phyloP scores from a whole-genome alignment of 257 asterid species.

The Fraxinus quadrangulata region DNA sequence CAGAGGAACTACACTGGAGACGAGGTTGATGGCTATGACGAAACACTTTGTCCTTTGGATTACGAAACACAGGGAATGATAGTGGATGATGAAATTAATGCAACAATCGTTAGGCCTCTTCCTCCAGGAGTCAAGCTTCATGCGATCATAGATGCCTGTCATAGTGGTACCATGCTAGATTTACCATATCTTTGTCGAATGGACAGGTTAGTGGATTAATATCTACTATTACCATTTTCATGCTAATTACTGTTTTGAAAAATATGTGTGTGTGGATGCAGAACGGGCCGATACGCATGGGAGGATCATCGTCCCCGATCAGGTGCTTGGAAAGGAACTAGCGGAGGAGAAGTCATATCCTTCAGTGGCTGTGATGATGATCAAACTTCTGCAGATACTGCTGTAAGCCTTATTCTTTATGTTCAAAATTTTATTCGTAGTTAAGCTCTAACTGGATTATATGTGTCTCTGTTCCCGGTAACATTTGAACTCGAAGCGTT shows the following conservation, averaged over 20 bases:
- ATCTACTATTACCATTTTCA: neutral
- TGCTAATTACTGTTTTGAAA: neutral
- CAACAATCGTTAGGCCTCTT: constrained; percentile 77
- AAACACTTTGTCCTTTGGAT: constrained; percentile 86
- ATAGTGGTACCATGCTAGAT: constrained; percentile 94
- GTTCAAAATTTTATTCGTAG: neutral
- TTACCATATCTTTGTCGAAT: constrained; percentile 82
- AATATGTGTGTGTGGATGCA: constrained; percentile 23
- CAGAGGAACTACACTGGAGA: constrained; percentile 83
- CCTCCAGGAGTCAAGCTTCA: constrained; percentile 90
- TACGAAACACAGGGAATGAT: constrained; percentile 76
- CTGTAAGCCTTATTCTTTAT: constrained; percentile 41
- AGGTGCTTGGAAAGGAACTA: constrained; percentile 94
- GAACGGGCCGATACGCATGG: constrained; percentile 79
- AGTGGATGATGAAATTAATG: constrained; percentile 80
- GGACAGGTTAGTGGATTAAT: constrained; percentile 63
- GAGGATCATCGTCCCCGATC: constrained; percentile 96
- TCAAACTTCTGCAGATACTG: constrained; percentile 89
- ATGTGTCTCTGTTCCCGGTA: too few relatives aligned
- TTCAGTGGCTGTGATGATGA: constrained; percentile 96
- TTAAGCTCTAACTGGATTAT: neutral
- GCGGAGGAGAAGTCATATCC: constrained; percentile 93
- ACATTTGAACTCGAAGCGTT: too few relatives aligned
- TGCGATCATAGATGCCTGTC: constrained; percentile 91
- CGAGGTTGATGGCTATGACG: constrained; percentile 94